phyloP scores from a whole-genome alignment of 2,329 filamentous ascomycete genomes.

The Clonostachys solani region DNA sequence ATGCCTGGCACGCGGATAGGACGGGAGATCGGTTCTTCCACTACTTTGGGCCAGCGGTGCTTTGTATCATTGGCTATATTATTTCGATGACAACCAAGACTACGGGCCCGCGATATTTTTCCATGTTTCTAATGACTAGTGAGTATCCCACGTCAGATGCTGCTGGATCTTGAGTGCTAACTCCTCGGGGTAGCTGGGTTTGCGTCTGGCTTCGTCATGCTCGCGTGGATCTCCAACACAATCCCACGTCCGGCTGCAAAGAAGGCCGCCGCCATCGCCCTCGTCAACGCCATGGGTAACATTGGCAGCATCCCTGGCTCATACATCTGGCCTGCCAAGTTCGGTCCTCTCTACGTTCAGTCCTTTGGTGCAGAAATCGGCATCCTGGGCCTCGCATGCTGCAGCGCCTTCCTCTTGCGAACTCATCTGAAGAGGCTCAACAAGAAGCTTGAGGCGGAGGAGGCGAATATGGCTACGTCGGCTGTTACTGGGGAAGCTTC shows the following conservation, averaged over 20 bases:
- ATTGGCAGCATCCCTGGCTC: slow-evolving; percentile 58
- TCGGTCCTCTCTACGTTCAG: slow-evolving; percentile 37
- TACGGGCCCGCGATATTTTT: slow-evolving; percentile 59
- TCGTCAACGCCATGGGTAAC: slow-evolving; percentile 61
- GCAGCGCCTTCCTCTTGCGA: slow-evolving; percentile 57
- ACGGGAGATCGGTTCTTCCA: slow-evolving; percentile 70
- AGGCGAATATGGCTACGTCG: not conserved
- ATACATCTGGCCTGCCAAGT: slow-evolving; percentile 59
- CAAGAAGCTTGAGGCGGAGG: slow-evolving; percentile 22
- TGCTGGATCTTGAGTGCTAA: slow-evolving; percentile 39
- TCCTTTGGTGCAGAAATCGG: slow-evolving; percentile 67
- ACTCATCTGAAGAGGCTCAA: slow-evolving; percentile 63
- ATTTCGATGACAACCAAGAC: slow-evolving; percentile 59
- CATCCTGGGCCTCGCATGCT: slow-evolving; percentile 59
- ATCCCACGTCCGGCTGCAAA: slow-evolving; percentile 72
- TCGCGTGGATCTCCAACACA: slow-evolving; percentile 72
- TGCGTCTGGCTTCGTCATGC: slow-evolving; percentile 35
- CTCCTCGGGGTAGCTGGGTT: slow-evolving; percentile 67
- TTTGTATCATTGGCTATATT: slow-evolving; percentile 63
- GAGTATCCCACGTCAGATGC: no score
- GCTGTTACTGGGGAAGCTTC: no score
- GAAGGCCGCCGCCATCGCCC: slow-evolving; percentile 60
- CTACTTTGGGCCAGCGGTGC: slow-evolving; percentile 55
- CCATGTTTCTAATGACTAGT: slow-evolving; percentile 62
- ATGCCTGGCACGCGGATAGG: slow-evolving; percentile 67